Conservation (phyloP, 2,329 filamentous ascomycete species). For the Paraphaeosphaeria minitans region DNA sequence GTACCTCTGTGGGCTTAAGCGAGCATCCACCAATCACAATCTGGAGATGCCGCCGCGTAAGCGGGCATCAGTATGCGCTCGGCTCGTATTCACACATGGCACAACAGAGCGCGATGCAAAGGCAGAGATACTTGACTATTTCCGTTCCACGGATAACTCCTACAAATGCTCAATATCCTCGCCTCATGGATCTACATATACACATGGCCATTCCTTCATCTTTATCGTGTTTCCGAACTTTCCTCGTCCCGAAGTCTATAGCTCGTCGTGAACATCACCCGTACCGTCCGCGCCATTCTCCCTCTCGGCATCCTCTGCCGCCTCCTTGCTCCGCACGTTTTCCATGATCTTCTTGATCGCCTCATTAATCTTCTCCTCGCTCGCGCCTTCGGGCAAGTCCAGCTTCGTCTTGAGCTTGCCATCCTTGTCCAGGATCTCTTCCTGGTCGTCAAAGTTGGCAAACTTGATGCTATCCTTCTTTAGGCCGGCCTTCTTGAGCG, state of each 20-base stretch:
- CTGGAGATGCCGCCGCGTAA: neutral
- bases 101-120: too few species aligned
- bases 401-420: conserved; percentile 32
- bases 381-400: conserved; percentile 32
- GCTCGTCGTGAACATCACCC: conserved; percentile 22
- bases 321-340: conserved; percentile 16
- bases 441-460: conserved; percentile 22
- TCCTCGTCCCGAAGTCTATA: conserved; percentile 13
- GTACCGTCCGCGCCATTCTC: conserved; percentile 6
- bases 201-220: neutral
- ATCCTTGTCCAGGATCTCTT: conserved; percentile 28
- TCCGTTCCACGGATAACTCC: conserved; percentile 1
- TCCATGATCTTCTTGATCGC: conserved; percentile 51
- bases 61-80: neutral
- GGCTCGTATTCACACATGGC: too few species aligned
- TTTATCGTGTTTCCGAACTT: neutral
- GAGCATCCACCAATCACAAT: neutral
- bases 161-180: conserved; percentile 3
- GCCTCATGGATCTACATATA: conserved; percentile 5
- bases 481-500: conserved; percentile 39
- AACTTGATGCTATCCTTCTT: conserved; percentile 34
- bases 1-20: neutral
- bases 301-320: conserved; percentile 23
- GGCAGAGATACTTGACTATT: neutral
- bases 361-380: conserved; percentile 53